Evolutionary conservation across 331 rosid genomes (phyloP), one percentile per base, ranked within the genome.

Genomic region (Quercus phellos): DNA sequence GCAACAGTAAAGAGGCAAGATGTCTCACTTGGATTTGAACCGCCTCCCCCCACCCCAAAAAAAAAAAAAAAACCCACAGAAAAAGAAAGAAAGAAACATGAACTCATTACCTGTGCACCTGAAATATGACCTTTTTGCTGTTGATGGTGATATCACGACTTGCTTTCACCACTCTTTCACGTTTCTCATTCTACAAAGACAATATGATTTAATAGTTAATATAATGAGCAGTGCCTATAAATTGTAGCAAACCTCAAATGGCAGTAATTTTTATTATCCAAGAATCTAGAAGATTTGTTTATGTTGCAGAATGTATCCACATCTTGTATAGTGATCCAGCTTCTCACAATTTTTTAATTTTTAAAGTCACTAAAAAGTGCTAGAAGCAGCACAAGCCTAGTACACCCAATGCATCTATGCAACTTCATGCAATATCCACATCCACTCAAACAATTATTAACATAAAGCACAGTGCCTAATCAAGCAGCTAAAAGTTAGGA

Each of bases 81-180:
- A 24, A 21, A 7, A 29, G 13, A 60, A 24, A 21, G 21, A 6
- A 12, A 53, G 24, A 70, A n/a, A 64, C 29, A 50, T 6, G 8
- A 12, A 27, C 16, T 55, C 29, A 9, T 82, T 76, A 92, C 99
- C 99, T 91, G 85, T 94, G 99, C 72, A 94, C 98, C 81, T 94
- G 98, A 78, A 94, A 94, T 78, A 94, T 94, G 83, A 94, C 97
- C 56, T 94, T 94, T 86, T 94, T 94, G 90, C 99, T 94, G 87
- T 94, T 90, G 86, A 79, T 90, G 59, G 99, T 94, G 76, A 94
- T 73, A 46, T 94, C 97, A 55, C 99, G 97, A 56, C 99, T 94
- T 54, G 95, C 97, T 85, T 94, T 94, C 18, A 92, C 97, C 56
- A 92, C 88, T 83, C 94, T 87, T 84, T 94, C 99, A 60, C 97